A percentile compares a stretch with the other conserved stretches of the same genome.
Evolutionary conservation across 2,329 filamentous ascomycete genomes (phyloP).

Genomic region (Clathrospora elynae): DNA sequence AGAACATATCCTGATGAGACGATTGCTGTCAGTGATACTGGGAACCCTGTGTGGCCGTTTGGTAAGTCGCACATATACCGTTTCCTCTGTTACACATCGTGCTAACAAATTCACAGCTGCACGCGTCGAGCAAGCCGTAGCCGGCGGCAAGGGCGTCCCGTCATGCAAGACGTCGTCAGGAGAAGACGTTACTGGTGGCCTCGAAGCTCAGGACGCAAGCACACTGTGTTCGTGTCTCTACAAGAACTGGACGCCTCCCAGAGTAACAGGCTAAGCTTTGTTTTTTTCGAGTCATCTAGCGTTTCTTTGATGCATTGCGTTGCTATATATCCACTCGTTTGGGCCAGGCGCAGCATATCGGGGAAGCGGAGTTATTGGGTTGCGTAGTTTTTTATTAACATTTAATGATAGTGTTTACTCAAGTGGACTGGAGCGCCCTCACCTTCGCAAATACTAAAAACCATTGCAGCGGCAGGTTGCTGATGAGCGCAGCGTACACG

Average conservation of each 20-base stretch:
- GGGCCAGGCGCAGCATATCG: slow-evolving; percentile 9
- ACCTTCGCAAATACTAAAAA: too few species aligned
- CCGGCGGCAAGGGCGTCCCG: slow-evolving; percentile 57
- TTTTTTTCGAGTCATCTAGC: slow-evolving; percentile 2
- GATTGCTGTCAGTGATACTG: slow-evolving; percentile 34
- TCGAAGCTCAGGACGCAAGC: slow-evolving; percentile 43
- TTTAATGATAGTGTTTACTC: slow-evolving; percentile 7
- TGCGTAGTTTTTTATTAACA: neutral
- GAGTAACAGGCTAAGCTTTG: slow-evolving; percentile 6
- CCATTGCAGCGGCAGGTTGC: too few species aligned
- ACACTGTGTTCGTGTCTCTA: slow-evolving; percentile 56
- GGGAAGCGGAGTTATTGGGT: too few species aligned
- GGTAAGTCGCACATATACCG: slow-evolving; percentile 23
- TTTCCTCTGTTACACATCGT: neutral
- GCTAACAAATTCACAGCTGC: slow-evolving; percentile 50
- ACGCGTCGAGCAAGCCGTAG: slow-evolving; percentile 59
- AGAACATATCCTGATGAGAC: slow-evolving; percentile 47
- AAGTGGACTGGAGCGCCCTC: too few species aligned
- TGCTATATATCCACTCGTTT: slow-evolving; percentile 5
- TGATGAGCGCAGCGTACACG: too few species aligned
- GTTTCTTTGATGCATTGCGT: slow-evolving; percentile 14
- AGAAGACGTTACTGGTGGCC: slow-evolving; percentile 41
- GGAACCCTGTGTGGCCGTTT: slow-evolving; percentile 43
- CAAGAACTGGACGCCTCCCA: slow-evolving; percentile 47
- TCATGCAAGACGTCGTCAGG: slow-evolving; percentile 57